Conservation (phyloP, 495 filamentous ascomycete species). For the Podospora fimiseda region DNA sequence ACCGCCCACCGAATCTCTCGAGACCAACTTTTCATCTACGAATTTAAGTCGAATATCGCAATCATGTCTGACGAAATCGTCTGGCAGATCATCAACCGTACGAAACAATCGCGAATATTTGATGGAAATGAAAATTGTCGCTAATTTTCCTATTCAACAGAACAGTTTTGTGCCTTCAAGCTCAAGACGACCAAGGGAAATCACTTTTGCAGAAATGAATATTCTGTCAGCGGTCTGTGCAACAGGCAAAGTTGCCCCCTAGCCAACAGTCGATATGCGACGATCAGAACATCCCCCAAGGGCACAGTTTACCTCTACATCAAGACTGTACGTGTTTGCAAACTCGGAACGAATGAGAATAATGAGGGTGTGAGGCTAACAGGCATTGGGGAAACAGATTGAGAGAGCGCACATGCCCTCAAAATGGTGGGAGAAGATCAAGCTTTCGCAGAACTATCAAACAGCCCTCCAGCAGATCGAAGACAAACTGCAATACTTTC, state of each 20-base stretch:
- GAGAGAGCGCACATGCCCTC: constrained; percentile 85
- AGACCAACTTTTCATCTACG: background rate
- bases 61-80: constrained; percentile 84
- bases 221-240: constrained; percentile 75
- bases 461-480: constrained; percentile 82
- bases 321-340: constrained; percentile 60
- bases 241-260: constrained; percentile 92
- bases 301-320: constrained; percentile 92
- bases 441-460: constrained; percentile 82
- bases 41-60: background rate
- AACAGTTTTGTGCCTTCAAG: constrained; percentile 96
- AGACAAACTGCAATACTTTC: constrained; percentile 85
- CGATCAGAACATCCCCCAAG: constrained; percentile 73
- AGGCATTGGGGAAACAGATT: constrained; percentile 13
- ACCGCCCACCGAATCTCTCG: background rate
- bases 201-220: constrained; percentile 95
- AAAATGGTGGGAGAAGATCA: constrained; percentile 93
- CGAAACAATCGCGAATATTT: background rate
- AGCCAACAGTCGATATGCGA: constrained; percentile 92
- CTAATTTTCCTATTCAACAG: constrained; percentile 29
- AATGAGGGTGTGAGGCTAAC: background rate
- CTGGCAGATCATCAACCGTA: constrained; percentile 53
- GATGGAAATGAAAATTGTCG: background rate
- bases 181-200: constrained; percentile 90
- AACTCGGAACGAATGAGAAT: constrained; percentile 1